phyloP scores from a whole-genome alignment of 2,329 filamentous ascomycete species.

The Achaetomium macrosporum region DNA sequence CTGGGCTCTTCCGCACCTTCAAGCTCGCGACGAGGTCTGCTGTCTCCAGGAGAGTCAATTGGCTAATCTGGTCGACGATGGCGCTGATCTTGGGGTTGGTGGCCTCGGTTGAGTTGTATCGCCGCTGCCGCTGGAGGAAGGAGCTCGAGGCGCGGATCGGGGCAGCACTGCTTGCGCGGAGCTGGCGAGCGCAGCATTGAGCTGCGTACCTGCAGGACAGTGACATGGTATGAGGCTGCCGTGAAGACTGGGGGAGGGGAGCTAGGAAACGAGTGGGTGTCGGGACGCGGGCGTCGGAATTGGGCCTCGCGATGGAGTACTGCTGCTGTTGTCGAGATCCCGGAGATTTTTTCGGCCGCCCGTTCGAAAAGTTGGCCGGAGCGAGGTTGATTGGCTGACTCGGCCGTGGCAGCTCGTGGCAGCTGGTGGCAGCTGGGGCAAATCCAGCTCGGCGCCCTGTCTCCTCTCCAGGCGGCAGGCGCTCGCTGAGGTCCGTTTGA shows the following conservation, averaged over 20 bases:
- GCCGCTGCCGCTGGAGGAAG: conserved; percentile 48
- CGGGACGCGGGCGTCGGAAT: conserved; percentile 11
- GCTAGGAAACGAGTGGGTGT: conserved; percentile 15
- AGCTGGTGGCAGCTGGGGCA: neutral
- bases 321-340: conserved; percentile 17
- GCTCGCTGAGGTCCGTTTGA: neutral
- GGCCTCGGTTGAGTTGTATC: conserved; percentile 84
- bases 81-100: conserved; percentile 84
- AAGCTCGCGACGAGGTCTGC: conserved; percentile 90
- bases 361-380: conserved; percentile 22
- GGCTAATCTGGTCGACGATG: conserved; percentile 98
- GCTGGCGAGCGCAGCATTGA: conserved; percentile 58
- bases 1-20: conserved; percentile 58
- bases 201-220: conserved; percentile 58
- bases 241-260: neutral
- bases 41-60: conserved; percentile 95
- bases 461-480: neutral
- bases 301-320: conserved; percentile 15
- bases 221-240: conserved; percentile 46
- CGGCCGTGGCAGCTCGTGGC: neutral
- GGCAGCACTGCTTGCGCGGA: conserved; percentile 41
- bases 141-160: conserved; percentile 39
- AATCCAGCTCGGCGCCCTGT: neutral
- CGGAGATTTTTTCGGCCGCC: conserved; percentile 25
- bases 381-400: conserved; percentile 17